Evolutionary conservation across 257 asterid genomes (phyloP).

Genomic region (Linaria vulgaris): DNA sequence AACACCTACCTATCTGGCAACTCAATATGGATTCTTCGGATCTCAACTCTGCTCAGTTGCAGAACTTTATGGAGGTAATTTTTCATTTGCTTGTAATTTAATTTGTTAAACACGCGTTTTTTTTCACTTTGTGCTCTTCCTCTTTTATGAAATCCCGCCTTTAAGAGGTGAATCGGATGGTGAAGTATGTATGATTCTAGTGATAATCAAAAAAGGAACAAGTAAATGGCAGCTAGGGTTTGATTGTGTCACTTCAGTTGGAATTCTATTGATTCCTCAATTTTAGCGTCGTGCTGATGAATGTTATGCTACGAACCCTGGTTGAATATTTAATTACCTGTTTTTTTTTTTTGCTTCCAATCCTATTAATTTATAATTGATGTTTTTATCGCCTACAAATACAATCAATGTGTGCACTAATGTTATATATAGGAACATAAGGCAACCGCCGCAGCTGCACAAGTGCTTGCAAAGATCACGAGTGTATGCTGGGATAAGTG

Average conservation of each 20-base stretch:
- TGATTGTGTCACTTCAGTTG: background rate
- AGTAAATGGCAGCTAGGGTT: background rate
- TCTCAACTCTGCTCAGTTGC: conserved; percentile 9
- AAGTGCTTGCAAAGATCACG: conserved; percentile 13
- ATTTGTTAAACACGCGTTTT: background rate
- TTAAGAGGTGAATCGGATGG: background rate
- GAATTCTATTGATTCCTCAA: background rate
- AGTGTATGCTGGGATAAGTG: conserved; percentile 24
- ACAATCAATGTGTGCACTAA: too few relatives aligned
- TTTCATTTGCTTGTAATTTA: background rate
- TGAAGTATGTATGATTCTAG: background rate
- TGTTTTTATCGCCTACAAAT: too few relatives aligned
- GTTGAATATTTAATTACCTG: too few relatives aligned
- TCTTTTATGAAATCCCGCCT: background rate
- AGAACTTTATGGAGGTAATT: conserved; percentile 4
- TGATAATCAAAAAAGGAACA: background rate
- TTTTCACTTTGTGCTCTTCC: background rate
- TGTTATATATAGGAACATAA: conserved; percentile 6
- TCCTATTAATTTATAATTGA: too few relatives aligned
- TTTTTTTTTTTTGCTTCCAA: too few relatives aligned
- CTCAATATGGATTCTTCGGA: conserved; percentile 16
- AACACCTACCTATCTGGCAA: background rate
- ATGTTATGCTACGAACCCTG: background rate
- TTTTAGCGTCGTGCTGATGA: too few relatives aligned
- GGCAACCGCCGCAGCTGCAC: conserved; percentile 16